Conservation (phyloP, 2,329 filamentous ascomycete species). For the Ceratocystis papillata region DNA sequence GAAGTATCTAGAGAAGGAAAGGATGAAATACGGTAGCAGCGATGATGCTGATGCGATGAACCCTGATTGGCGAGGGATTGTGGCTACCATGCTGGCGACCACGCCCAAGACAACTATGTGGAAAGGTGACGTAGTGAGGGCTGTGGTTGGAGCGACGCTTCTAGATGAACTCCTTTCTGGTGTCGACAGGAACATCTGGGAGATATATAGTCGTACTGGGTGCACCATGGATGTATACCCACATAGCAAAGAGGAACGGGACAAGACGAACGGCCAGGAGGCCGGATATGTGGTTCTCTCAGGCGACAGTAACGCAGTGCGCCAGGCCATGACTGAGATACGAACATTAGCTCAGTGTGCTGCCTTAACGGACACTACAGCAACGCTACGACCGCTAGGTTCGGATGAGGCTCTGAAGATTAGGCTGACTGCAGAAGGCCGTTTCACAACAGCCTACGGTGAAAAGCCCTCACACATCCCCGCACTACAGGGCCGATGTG, state of each 20-base stretch:
- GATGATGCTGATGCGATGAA: conserved; percentile 17
- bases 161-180: conserved; percentile 26
- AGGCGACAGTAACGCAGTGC: conserved; percentile 31
- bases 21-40: neutral
- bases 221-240: conserved; percentile 26
- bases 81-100: conserved; percentile 33
- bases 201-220: conserved; percentile 29
- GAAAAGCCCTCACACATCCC: conserved; percentile 13
- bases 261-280: neutral
- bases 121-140: conserved; percentile 32
- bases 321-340: conserved; percentile 27
- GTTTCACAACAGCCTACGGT: conserved; percentile 18
- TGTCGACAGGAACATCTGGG: conserved; percentile 27
- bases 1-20: conserved; percentile 4
- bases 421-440: conserved; percentile 18
- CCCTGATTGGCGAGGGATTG: conserved; percentile 34
- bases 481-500: conserved; percentile 29
- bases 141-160: conserved; percentile 33
- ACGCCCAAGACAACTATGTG: conserved; percentile 31
- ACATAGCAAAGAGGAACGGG: neutral
- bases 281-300: conserved; percentile 30
- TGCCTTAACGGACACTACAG: conserved; percentile 31
- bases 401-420: conserved; percentile 1
- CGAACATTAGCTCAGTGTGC: conserved; percentile 28
- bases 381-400: conserved; percentile 9